These are phyloP conservation scores for Venturia oleaginea DNA, from an alignment of 2,329 filamentous ascomycete species.

Conservation along the genomic window DNA sequence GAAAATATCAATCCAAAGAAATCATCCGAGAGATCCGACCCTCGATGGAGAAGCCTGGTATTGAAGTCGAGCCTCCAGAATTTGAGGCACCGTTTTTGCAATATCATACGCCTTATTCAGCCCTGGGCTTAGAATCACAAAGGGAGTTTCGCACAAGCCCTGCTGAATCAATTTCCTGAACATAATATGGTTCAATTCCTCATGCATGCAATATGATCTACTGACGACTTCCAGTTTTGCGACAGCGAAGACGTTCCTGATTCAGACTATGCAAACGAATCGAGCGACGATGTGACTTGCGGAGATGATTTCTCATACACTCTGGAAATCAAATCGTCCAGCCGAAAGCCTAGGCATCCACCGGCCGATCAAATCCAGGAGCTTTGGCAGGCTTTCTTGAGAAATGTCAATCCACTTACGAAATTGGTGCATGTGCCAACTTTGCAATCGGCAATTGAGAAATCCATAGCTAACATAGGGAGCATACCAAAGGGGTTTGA, in stretches of 20 bases:
- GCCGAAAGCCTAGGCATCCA: not conserved
- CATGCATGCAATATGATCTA: not conserved
- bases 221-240: not conserved
- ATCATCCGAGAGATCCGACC: too few species aligned
- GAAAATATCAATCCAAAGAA: too few species aligned
- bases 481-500: constrained; percentile 19
- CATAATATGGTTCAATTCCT: too few species aligned
- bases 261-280: not conserved
- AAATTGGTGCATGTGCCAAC: constrained; percentile 19
- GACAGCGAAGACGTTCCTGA: not conserved
- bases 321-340: not conserved
- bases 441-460: constrained; percentile 21
- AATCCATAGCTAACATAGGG: constrained; percentile 18
- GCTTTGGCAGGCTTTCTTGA: constrained; percentile 22
- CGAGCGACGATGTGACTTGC: not conserved
- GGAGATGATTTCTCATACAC: not conserved
- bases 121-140: too few species aligned
- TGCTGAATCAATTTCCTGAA: too few species aligned
- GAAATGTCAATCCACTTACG: constrained; percentile 21
- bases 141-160: too few species aligned
- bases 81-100: too few species aligned
- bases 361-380: constrained; percentile 7
- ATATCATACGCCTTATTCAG: too few species aligned
- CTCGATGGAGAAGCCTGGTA: too few species aligned
- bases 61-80: too few species aligned